A percentile compares a stretch with the other conserved stretches of the same genome.
Evolutionary conservation across 2,329 filamentous ascomycete genomes (phyloP).

Genomic region (Arthrobotrys iridis): DNA sequence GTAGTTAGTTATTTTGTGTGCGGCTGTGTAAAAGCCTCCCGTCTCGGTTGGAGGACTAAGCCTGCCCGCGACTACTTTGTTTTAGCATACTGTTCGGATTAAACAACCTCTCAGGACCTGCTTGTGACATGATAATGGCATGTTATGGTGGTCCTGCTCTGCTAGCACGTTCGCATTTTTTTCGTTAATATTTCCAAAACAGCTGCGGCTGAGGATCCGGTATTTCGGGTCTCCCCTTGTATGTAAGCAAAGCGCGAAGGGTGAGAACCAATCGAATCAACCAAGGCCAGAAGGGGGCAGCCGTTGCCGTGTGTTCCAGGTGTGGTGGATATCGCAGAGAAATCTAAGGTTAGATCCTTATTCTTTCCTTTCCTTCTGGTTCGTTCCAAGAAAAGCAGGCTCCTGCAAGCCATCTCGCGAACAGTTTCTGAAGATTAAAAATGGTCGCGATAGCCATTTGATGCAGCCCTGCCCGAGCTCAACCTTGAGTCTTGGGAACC

Average conservation of each 20-base stretch:
- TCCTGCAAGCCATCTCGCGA: slow-evolving; percentile 42
- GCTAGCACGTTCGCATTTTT: neutral
- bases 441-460: neutral
- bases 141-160: slow-evolving; percentile 5
- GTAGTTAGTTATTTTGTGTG: slow-evolving; percentile 6
- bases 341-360: neutral
- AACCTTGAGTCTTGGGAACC: neutral
- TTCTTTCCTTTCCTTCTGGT: neutral
- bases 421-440: slow-evolving; percentile 3
- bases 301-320: slow-evolving; percentile 14
- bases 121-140: slow-evolving; percentile 48
- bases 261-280: neutral
- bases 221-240: neutral
- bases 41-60: slow-evolving; percentile 31
- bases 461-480: neutral
- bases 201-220: slow-evolving; percentile 41
- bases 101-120: neutral
- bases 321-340: neutral
- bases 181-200: slow-evolving; percentile 5
- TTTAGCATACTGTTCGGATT: slow-evolving; percentile 1
- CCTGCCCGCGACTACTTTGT: neutral
- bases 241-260: neutral
- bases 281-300: slow-evolving; percentile 17
- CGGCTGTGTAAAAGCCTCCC: slow-evolving; percentile 29
- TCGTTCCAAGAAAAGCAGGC: slow-evolving; percentile 13